These are phyloP conservation scores for Echinochloa phyllopogon DNA, from an alignment of 176 grass and related monocot genomes.

Conservation along the genomic window DNA sequence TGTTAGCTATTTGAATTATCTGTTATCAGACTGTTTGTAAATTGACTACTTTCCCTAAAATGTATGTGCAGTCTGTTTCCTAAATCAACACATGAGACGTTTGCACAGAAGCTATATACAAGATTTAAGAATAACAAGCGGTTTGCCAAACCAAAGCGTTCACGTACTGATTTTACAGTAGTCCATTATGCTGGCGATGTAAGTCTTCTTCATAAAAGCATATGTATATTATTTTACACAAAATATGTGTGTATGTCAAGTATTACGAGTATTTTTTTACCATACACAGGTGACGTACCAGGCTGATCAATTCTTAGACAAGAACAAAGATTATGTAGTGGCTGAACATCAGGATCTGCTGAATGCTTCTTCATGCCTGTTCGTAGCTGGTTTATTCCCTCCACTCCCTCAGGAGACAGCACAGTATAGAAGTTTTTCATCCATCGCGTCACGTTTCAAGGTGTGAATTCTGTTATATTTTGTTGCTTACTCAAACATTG, in stretches of 20 bases:
- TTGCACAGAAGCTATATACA: slow-evolving; percentile 95
- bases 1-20: slow-evolving; percentile 30
- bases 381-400: slow-evolving; percentile 88
- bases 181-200: slow-evolving; percentile 97
- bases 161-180: slow-evolving; percentile 92
- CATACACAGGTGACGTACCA: slow-evolving; percentile 84
- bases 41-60: slow-evolving; percentile 44
- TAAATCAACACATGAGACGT: slow-evolving; percentile 97
- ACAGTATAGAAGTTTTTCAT: slow-evolving; percentile 96
- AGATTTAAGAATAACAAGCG: slow-evolving; percentile 93
- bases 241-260: slow-evolving; percentile 13
- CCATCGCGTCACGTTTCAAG: slow-evolving; percentile 96
- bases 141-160: slow-evolving; percentile 94
- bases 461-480: slow-evolving; percentile 60
- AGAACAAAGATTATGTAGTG: slow-evolving; percentile 99
- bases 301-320: slow-evolving; percentile 92
- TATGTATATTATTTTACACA: slow-evolving; percentile 36
- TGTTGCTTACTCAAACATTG: slow-evolving; percentile 23
- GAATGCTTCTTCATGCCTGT: slow-evolving; percentile 79
- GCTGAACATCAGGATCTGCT: slow-evolving; percentile 97
- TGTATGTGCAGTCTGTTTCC: slow-evolving; percentile 87
- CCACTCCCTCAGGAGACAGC: slow-evolving; percentile 90
- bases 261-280: slow-evolving; percentile 37
- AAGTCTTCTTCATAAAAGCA: slow-evolving; percentile 44
- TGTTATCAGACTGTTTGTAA: slow-evolving; percentile 35